phyloP scores from a whole-genome alignment of 2,329 filamentous ascomycete species.

The Stagonosporopsis cucurbitacearum region DNA sequence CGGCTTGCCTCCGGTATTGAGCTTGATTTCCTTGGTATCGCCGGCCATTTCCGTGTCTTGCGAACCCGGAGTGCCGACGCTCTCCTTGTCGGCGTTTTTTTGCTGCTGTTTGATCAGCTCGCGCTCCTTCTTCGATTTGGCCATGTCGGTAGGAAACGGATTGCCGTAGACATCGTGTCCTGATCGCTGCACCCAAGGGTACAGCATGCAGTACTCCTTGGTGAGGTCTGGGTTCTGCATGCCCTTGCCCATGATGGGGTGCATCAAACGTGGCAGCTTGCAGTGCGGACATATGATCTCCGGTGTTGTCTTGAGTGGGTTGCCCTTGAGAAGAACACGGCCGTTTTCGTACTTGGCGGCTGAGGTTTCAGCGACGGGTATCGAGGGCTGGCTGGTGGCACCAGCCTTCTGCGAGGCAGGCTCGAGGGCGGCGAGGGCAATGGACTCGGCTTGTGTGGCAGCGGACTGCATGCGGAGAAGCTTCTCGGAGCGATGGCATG shows the following conservation, averaged over 20 bases:
- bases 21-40: conserved; percentile 53
- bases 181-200: conserved; percentile 76
- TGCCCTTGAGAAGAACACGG: conserved; percentile 71
- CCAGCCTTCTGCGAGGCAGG: conserved; percentile 42
- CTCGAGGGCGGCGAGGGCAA: conserved; percentile 47
- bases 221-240: conserved; percentile 67
- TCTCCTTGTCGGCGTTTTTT: conserved; percentile 52
- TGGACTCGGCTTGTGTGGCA: conserved; percentile 56
- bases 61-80: conserved; percentile 53
- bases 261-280: conserved; percentile 73
- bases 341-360: conserved; percentile 74
- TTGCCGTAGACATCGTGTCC: conserved; percentile 84
- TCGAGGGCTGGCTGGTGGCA: conserved; percentile 58
- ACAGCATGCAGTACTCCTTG: conserved; percentile 76
- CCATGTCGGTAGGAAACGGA: conserved; percentile 76
- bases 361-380: conserved; percentile 64
- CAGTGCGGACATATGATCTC: conserved; percentile 78
- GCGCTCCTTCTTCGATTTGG: conserved; percentile 78
- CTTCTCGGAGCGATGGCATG: conserved; percentile 81
- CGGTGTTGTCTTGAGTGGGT: conserved; percentile 72
- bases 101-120: conserved; percentile 56
- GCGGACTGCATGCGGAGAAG: conserved; percentile 69
- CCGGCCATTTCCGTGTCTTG: conserved; percentile 52
- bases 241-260: conserved; percentile 74
- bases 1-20: conserved; percentile 56